Conservation (phyloP, 345 rosid genomes). For the Melaleuca quinquenervia region DNA sequence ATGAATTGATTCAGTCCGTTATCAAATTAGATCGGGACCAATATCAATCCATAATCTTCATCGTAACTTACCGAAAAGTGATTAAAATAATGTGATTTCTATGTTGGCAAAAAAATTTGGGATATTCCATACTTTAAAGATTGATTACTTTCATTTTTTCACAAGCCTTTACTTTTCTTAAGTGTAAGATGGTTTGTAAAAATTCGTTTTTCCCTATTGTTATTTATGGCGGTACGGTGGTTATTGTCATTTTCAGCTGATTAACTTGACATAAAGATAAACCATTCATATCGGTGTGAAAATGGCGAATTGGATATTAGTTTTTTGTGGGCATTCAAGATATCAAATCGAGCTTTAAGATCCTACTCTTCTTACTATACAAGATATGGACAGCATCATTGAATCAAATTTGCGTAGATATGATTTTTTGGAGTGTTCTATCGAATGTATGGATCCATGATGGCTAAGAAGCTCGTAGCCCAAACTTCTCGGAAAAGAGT, state of each 20-base stretch:
- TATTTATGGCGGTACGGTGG: fast-evolving
- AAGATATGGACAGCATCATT: neutral
- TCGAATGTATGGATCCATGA: neutral
- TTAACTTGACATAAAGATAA: neutral
- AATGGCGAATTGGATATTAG: neutral
- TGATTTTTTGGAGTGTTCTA: neutral
- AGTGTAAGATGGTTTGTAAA: neutral
- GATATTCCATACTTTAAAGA: neutral
- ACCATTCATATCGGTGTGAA: neutral
- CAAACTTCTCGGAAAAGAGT: no score
- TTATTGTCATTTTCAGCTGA: neutral
- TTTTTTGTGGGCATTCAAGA: neutral
- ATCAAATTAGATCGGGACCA: neutral
- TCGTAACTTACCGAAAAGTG: neutral
- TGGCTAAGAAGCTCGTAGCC: neutral
- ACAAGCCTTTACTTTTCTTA: neutral
- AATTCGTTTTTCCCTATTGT: neutral
- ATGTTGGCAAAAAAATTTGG: neutral
- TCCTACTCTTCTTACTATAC: neutral
- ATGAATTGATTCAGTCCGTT: no score
- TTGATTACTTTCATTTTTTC: neutral
- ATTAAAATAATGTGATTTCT: neutral
- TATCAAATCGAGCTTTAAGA: neutral
- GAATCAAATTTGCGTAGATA: neutral
- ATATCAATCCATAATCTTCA: neutral